Percentiles rank a stretch among this genome's conserved stretches.
These are phyloP conservation scores for Chlamydomonas asymmetrica DNA, from an alignment of 139 green algal genomes.

Conservation along the genomic window DNA sequence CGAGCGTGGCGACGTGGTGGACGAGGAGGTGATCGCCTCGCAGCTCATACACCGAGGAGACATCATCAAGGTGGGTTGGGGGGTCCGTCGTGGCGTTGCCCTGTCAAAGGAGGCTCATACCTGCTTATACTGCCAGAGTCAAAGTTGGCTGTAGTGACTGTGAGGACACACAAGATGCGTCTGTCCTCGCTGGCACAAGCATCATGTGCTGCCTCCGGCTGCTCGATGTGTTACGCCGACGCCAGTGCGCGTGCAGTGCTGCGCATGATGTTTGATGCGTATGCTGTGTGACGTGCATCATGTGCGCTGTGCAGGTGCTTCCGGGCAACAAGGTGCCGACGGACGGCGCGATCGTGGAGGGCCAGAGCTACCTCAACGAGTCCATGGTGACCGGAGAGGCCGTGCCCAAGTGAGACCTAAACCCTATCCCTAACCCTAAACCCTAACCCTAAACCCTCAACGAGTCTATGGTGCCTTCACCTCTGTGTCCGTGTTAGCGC, in stretches of 20 bases:
- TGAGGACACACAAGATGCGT: too few species aligned
- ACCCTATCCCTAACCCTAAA: too few species aligned
- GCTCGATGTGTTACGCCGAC: neutral
- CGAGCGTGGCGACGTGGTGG: slow-evolving; percentile 48
- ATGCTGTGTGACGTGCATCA: too few species aligned
- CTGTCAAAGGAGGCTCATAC: too few species aligned
- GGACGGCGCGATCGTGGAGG: slow-evolving; percentile 85
- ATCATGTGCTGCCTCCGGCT: neutral
- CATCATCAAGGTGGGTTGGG: slow-evolving; percentile 77
- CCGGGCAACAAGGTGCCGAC: slow-evolving; percentile 81
- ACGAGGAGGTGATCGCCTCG: slow-evolving; percentile 70
- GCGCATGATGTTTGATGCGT: neutral
- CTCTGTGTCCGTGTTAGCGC: too few species aligned
- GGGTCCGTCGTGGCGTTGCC: neutral
- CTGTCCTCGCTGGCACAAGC: neutral
- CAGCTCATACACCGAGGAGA: slow-evolving; percentile 87
- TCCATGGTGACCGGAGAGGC: slow-evolving; percentile 95
- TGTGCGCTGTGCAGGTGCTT: slow-evolving; percentile 61
- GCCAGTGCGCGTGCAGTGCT: neutral
- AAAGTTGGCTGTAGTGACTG: too few species aligned
- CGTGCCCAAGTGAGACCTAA: slow-evolving; percentile 11
- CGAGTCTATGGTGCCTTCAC: too few species aligned
- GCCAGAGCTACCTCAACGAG: slow-evolving; percentile 89
- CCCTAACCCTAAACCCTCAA: too few species aligned
- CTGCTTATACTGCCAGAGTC: too few species aligned